Percentiles rank a stretch among this genome's conserved stretches.
Evolutionary conservation across 352 stramenopile genomes (phyloP).

Genomic region (Globisporangium nagaii): DNA sequence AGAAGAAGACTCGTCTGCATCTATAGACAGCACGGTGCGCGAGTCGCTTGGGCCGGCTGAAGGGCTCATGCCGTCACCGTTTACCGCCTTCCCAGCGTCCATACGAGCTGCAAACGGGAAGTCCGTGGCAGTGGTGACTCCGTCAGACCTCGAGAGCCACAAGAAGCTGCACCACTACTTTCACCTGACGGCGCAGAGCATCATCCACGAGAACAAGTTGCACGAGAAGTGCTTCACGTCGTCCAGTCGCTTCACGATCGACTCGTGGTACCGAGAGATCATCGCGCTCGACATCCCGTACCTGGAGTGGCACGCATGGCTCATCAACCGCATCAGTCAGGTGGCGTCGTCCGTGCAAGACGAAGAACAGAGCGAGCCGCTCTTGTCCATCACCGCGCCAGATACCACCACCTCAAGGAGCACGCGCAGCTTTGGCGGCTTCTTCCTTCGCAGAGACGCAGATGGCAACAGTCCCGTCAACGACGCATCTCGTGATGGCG

Average conservation of each 20-base stretch:
- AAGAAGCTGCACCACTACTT: slow-evolving; percentile 87
- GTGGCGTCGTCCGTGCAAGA: slow-evolving; percentile 46
- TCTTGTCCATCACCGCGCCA: slow-evolving; percentile 5
- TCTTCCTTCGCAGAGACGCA: slow-evolving; percentile 7
- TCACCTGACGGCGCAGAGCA: slow-evolving; percentile 78
- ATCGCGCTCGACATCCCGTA: slow-evolving; percentile 65
- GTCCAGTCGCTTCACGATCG: slow-evolving; percentile 78
- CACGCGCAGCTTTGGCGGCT: not conserved
- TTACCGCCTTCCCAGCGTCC: slow-evolving; percentile 29
- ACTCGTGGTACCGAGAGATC: slow-evolving; percentile 82
- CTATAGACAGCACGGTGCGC: not conserved
- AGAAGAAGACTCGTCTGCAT: not conserved
- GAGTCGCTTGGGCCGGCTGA: slow-evolving; percentile 1
- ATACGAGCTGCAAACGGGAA: slow-evolving; percentile 24
- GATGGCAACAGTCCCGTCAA: slow-evolving; percentile 1
- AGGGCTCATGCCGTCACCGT: slow-evolving; percentile 16
- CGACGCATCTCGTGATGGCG: not conserved
- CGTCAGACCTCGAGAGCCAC: slow-evolving; percentile 66
- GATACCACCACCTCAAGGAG: not conserved
- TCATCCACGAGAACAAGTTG: slow-evolving; percentile 83
- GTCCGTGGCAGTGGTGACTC: slow-evolving; percentile 29
- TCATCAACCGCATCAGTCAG: slow-evolving; percentile 75
- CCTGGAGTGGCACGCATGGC: slow-evolving; percentile 76
- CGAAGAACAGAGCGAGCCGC: slow-evolving; percentile 16
- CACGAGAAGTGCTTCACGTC: slow-evolving; percentile 75